Evolutionary conservation across 2,329 filamentous ascomycete species (phyloP).

Genomic region (Colletotrichum sp.): DNA sequence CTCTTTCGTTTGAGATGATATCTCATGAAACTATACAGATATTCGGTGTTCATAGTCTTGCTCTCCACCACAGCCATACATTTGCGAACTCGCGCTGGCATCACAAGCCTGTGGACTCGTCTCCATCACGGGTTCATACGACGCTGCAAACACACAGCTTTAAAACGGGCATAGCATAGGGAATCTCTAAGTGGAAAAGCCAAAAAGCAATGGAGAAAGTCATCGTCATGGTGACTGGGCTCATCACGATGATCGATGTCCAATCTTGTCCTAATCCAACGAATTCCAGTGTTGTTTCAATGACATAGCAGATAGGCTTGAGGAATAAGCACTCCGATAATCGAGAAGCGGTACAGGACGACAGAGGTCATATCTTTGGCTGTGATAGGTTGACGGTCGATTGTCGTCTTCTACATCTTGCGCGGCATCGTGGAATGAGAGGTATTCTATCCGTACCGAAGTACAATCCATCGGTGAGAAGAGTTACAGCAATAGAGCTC

Average conservation of each 20-base stretch:
- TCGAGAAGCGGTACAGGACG: neutral
- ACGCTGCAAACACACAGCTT: neutral
- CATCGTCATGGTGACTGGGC: neutral
- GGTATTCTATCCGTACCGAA: neutral
- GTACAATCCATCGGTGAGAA: neutral
- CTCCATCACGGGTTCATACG: neutral
- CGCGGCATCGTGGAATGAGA: neutral
- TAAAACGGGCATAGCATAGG: neutral
- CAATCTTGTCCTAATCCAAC: fast-evolving
- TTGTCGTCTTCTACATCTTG: neutral
- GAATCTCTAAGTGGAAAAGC: neutral
- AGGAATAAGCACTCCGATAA: neutral
- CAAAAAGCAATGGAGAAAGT: no score
- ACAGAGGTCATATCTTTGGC: neutral
- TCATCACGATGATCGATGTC: neutral
- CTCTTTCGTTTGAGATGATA: no score
- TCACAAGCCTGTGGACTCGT: neutral
- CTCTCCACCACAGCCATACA: no score
- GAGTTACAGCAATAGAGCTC: neutral
- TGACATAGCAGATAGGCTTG: neutral
- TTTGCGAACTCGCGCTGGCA: neutral
- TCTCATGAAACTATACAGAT: neutral
- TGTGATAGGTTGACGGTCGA: neutral
- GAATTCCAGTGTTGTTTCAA: neutral
- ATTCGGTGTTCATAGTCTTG: neutral